Conservation (phyloP, 2,329 filamentous ascomycete genomes). For the Fusarium foetens region DNA sequence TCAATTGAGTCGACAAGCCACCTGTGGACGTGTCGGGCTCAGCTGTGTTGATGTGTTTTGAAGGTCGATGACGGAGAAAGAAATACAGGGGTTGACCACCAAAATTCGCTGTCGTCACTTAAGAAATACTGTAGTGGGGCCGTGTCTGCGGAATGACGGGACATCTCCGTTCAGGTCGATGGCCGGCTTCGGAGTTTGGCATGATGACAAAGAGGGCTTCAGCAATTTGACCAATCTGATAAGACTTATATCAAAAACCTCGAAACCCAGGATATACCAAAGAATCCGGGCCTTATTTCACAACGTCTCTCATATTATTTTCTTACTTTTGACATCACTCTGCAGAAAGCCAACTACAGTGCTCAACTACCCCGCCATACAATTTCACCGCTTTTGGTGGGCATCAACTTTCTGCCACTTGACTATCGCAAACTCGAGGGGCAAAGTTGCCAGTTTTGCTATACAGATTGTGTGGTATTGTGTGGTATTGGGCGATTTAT, state of each 20-base stretch:
- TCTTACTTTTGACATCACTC: not conserved
- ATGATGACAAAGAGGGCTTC: slow-evolving; percentile 42
- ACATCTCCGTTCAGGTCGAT: slow-evolving; percentile 10
- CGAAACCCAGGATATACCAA: not conserved
- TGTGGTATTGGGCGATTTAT: not conserved
- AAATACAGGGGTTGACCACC: slow-evolving; percentile 26
- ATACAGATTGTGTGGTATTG: not conserved
- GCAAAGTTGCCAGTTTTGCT: slow-evolving; percentile 2
- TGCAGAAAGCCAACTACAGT: not conserved
- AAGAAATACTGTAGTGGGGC: slow-evolving; percentile 35
- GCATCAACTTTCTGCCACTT: slow-evolving; percentile 37
- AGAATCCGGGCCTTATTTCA: not conserved
- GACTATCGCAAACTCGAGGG: slow-evolving; percentile 12
- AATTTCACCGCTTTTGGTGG: slow-evolving; percentile 43
- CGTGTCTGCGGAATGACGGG: slow-evolving; percentile 12
- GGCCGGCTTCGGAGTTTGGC: slow-evolving; percentile 43
- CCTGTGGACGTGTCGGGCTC: slow-evolving; percentile 9
- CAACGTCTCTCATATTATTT: not conserved
- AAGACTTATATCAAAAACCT: slow-evolving; percentile 18
- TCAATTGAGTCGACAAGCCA: slow-evolving; percentile 10
- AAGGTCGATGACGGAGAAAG: slow-evolving; percentile 16
- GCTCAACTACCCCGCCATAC: slow-evolving; percentile 39
- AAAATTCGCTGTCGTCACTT: slow-evolving; percentile 40
- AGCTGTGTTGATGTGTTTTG: slow-evolving; percentile 1
- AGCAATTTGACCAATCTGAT: slow-evolving; percentile 40